Conservation (phyloP, 208 protist genomes). For the Leishmania braziliensis region DNA sequence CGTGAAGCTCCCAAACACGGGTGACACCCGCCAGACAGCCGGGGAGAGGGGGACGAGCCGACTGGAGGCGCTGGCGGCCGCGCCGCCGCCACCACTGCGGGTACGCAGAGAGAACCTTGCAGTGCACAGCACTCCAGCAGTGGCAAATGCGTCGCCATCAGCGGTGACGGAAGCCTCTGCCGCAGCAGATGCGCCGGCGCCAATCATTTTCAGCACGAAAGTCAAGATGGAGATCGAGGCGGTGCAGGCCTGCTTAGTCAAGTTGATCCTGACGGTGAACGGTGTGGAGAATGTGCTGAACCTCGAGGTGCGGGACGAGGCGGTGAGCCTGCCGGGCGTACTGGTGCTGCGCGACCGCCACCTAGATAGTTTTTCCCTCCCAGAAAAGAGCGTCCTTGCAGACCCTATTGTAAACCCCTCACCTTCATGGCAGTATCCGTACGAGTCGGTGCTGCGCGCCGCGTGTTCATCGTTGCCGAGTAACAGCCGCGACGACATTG, state of each 20-base stretch:
- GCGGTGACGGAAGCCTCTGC: neutral
- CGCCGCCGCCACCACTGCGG: constrained; percentile 21
- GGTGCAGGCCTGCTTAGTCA: constrained; percentile 30
- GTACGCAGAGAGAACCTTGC: constrained; percentile 18
- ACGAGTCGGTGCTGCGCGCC: constrained; percentile 11
- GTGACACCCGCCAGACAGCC: neutral
- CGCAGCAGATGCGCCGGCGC: neutral
- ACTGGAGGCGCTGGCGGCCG: constrained; percentile 16
- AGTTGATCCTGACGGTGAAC: constrained; percentile 53
- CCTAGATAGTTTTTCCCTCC: constrained; percentile 47
- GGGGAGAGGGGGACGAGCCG: neutral
- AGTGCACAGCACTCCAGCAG: constrained; percentile 5
- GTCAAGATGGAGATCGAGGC: constrained; percentile 46
- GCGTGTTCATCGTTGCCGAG: neutral
- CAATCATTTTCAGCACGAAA: constrained; percentile 16
- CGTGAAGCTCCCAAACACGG: constrained; percentile 4
- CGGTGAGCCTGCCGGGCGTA: constrained; percentile 57
- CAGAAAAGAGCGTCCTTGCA: constrained; percentile 23
- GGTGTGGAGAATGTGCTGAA: constrained; percentile 50
- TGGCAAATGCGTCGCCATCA: neutral
- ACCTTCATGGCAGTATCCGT: constrained; percentile 17
- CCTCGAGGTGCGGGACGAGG: constrained; percentile 52
- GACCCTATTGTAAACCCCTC: constrained; percentile 44
- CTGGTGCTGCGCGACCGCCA: constrained; percentile 65
- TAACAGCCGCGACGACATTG: neutral